A percentile compares a stretch with the other conserved stretches of the same genome.
Conservation (phyloP, 495 filamentous ascomycete genomes). For the Penicillium silybi region DNA sequence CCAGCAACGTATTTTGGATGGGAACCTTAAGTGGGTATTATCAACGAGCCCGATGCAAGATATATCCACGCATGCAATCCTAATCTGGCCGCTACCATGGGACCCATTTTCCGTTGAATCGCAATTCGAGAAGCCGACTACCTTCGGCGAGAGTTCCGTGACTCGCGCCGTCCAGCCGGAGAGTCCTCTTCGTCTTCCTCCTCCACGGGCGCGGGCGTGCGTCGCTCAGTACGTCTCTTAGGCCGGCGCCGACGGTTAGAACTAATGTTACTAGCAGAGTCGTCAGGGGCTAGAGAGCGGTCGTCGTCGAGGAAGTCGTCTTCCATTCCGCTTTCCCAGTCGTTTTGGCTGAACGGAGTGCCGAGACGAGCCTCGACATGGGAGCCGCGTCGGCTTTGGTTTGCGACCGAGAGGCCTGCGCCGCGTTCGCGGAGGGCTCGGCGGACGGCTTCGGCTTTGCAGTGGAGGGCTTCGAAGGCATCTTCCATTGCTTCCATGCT, state of each 20-base stretch:
- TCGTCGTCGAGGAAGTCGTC: constrained; percentile 57
- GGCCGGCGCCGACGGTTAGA: constrained; percentile 66
- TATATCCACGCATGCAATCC: constrained; percentile 20
- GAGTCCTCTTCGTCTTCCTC: constrained; percentile 69
- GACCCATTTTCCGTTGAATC: neutral
- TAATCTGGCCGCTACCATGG: neutral
- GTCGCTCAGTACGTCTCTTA: constrained; percentile 65
- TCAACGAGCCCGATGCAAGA: constrained; percentile 20
- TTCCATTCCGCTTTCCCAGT: constrained; percentile 52
- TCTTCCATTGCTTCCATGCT: constrained; percentile 95
- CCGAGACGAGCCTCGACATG: constrained; percentile 51
- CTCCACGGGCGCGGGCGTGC: constrained; percentile 79
- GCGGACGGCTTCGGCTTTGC: constrained; percentile 77
- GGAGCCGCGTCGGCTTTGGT: constrained; percentile 63
- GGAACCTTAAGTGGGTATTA: constrained; percentile 25
- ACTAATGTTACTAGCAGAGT: constrained; percentile 82
- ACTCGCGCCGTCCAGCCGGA: constrained; percentile 29
- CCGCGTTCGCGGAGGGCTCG: constrained; percentile 72
- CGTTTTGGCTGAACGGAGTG: constrained; percentile 47
- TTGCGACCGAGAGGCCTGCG: constrained; percentile 72
- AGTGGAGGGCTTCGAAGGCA: constrained; percentile 89
- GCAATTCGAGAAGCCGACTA: constrained; percentile 1
- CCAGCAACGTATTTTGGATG: neutral
- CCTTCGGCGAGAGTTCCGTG: constrained; percentile 24
- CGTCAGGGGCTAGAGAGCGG: constrained; percentile 66